Conservation (phyloP, 257 asterid genomes). For the Petunia axillaris region DNA sequence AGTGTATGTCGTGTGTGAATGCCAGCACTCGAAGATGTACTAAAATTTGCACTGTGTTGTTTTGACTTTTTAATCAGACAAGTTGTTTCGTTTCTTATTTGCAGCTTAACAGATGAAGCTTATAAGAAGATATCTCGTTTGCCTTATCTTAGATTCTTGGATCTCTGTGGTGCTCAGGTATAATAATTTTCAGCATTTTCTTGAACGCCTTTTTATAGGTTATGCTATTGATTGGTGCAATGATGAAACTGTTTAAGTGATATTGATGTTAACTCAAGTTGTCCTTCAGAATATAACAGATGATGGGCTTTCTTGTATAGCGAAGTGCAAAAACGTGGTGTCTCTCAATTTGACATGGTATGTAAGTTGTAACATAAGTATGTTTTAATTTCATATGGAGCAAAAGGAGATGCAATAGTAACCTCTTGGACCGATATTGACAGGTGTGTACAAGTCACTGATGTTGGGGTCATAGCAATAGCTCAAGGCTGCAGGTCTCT, state of each 20-base stretch:
- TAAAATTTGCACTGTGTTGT: background rate
- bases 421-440: constrained; percentile 25
- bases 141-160: constrained; percentile 65
- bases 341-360: constrained; percentile 88
- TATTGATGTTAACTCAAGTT: constrained; percentile 29
- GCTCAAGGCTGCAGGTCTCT: constrained; percentile 81
- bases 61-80: constrained; percentile 21
- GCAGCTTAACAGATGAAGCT: constrained; percentile 82
- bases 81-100: constrained; percentile 30
- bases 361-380: constrained; percentile 29
- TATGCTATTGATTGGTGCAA: background rate
- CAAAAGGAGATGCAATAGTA: constrained; percentile 12
- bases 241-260: background rate
- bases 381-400: constrained; percentile 3
- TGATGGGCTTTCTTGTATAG: constrained; percentile 81
- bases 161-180: constrained; percentile 99
- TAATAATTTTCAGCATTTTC: constrained; percentile 26
- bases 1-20: background rate
- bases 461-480: constrained; percentile 74
- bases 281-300: constrained; percentile 76
- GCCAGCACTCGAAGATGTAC: background rate
- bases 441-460: constrained; percentile 84
- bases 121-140: constrained; percentile 71
- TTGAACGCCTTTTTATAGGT: background rate
- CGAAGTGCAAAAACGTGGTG: constrained; percentile 67